Evolutionary conservation across 257 asterid genomes (phyloP).

Genomic region (Pogostemon cablin): DNA sequence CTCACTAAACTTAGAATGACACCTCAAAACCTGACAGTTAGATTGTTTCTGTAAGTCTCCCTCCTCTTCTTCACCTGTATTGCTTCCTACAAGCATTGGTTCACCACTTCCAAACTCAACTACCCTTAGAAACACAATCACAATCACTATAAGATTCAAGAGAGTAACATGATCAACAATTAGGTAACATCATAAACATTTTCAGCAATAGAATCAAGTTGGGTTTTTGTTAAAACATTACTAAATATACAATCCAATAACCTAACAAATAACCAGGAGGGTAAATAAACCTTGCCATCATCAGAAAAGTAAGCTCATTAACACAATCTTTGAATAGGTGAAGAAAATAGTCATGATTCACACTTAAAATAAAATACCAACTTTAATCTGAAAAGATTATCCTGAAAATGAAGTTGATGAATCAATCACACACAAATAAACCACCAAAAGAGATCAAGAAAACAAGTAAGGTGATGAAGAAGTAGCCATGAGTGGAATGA

Average conservation of each 20-base stretch:
- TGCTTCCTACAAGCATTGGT: conserved; percentile 40
- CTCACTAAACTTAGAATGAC: conserved; percentile 19
- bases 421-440: conserved; percentile 1
- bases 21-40: conserved; percentile 25
- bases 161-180: background rate
- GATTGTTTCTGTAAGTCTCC: conserved; percentile 23
- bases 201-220: conserved; percentile 14
- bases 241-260: background rate
- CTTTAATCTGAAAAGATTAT: background rate
- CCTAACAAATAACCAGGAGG: no score
- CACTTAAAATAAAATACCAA: background rate
- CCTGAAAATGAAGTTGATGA: background rate
- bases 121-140: conserved; percentile 22
- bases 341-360: conserved; percentile 9
- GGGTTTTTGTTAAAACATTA: background rate
- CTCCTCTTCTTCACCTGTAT: conserved; percentile 33
- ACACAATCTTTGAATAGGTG: conserved; percentile 9
- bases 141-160: conserved; percentile 6
- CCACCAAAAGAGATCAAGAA: background rate
- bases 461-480: background rate
- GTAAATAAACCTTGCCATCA: background rate
- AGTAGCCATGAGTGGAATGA: background rate
- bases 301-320: background rate
- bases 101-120: conserved; percentile 26
- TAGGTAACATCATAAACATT: background rate